Percentiles rank a stretch among this genome's conserved stretches.
phyloP scores from a whole-genome alignment of 768 basidiomycete genomes.

The Amanita jacksonii region DNA sequence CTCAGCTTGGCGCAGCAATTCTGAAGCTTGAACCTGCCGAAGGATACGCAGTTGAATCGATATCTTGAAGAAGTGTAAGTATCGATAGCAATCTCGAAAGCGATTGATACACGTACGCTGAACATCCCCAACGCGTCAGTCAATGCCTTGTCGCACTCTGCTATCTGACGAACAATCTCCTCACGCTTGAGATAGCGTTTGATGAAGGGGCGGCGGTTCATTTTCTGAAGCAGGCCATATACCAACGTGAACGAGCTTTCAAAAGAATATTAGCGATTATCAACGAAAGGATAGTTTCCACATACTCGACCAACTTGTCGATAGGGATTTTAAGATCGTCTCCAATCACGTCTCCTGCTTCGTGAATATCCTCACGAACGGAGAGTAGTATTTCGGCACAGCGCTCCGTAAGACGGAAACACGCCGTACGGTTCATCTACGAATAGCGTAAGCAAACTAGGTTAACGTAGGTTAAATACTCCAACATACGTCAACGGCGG shows the following conservation, averaged over 20 bases:
- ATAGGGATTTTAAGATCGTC: conserved; percentile 38
- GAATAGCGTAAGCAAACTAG: not conserved
- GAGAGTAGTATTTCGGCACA: conserved; percentile 49
- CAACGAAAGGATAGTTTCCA: not conserved
- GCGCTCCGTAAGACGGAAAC: conserved; percentile 50
- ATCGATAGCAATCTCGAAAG: too few species aligned
- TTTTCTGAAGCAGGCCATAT: conserved; percentile 33
- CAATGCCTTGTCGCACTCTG: conserved; percentile 14
- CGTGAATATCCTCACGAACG: conserved; percentile 41
- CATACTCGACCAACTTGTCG: conserved; percentile 32
- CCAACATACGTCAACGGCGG: conserved; percentile 42
- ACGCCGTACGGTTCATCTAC: conserved; percentile 47
- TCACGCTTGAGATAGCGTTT: conserved; percentile 55
- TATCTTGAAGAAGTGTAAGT: too few species aligned
- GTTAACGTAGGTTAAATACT: not conserved
- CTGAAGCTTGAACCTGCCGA: conserved; percentile 35
- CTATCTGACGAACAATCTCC: conserved; percentile 37
- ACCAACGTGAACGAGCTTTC: conserved; percentile 25
- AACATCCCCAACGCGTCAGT: conserved; percentile 38
- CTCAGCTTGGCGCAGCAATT: conserved; percentile 22
- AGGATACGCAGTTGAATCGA: conserved; percentile 36
- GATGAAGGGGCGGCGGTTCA: conserved; percentile 46
- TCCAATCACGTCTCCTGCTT: conserved; percentile 32
- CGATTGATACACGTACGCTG: conserved; percentile 22
- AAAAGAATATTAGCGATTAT: conserved; percentile 9